Percentiles rank a stretch among this genome's conserved stretches.
Conservation (phyloP, 129 eudicot species). For the Pulicaria dysenterica region DNA sequence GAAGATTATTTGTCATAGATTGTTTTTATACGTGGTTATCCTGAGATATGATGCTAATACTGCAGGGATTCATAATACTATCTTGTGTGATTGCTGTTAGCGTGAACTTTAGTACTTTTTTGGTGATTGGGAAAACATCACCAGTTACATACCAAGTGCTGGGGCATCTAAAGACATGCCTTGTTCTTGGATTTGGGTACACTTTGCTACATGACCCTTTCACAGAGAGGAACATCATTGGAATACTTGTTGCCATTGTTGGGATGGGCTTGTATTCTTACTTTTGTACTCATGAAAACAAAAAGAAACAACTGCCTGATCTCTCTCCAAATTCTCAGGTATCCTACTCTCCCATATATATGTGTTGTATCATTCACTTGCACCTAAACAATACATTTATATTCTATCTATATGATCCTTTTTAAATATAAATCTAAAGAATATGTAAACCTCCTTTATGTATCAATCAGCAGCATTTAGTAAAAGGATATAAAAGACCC, state of each 20-base stretch:
- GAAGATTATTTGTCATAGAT: neutral
- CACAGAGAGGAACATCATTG: constrained; percentile 78
- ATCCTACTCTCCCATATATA: neutral
- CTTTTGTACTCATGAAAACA: constrained; percentile 74
- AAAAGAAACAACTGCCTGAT: constrained; percentile 60
- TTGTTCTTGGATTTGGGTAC: constrained; percentile 95
- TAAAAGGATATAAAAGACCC: no score
- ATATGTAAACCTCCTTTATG: no score
- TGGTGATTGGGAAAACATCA: constrained; percentile 96
- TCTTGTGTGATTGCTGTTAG: constrained; percentile 97
- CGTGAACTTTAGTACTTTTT: constrained; percentile 93
- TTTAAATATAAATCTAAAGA: no score
- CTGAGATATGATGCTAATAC: constrained; percentile 2
- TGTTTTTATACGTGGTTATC: neutral
- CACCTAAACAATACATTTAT: no score
- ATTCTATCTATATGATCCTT: no score
- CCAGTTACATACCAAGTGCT: constrained; percentile 97
- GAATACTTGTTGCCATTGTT: constrained; percentile 82
- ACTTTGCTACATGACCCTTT: constrained; percentile 92
- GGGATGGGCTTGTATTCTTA: constrained; percentile 97
- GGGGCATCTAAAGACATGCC: constrained; percentile 93
- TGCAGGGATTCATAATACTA: constrained; percentile 77
- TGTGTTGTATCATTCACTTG: neutral
- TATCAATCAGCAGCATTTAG: no score
- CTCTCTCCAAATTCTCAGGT: constrained; percentile 62